phyloP scores from a whole-genome alignment of 2,329 filamentous ascomycete species.

The Gremmenia infestans region DNA sequence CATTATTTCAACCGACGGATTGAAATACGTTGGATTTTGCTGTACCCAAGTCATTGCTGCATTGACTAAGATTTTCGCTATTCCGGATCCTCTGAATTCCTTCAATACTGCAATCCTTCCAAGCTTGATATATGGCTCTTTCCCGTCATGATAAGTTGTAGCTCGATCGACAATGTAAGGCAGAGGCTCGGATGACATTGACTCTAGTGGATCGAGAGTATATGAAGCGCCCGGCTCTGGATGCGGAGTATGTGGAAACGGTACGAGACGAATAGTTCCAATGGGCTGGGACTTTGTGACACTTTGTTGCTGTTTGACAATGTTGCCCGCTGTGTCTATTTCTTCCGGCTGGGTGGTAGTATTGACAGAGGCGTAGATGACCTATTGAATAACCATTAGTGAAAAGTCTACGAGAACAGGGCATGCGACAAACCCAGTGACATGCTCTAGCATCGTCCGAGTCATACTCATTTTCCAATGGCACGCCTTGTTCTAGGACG shows the following conservation, averaged over 20 bases:
- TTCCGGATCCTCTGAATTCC: conserved; percentile 46
- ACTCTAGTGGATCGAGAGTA: conserved; percentile 18
- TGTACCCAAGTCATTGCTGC: conserved; percentile 63
- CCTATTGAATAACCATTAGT: conserved; percentile 10
- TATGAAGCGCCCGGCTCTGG: conserved; percentile 41
- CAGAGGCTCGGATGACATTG: conserved; percentile 7
- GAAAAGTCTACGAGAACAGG: neutral
- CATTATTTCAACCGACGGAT: conserved; percentile 37
- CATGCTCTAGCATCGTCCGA: conserved; percentile 71
- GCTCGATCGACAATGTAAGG: conserved; percentile 23
- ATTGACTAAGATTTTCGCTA: conserved; percentile 62
- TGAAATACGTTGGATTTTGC: conserved; percentile 52
- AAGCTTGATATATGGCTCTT: conserved; percentile 77
- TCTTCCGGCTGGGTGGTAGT: conserved; percentile 39
- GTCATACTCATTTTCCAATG: conserved; percentile 70
- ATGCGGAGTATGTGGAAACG: conserved; percentile 51
- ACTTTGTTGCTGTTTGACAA: conserved; percentile 40
- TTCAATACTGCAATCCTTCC: conserved; percentile 69
- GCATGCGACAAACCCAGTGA: conserved; percentile 62
- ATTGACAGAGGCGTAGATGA: conserved; percentile 63
- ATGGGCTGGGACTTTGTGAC: conserved; percentile 33
- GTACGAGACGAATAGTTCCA: conserved; percentile 50
- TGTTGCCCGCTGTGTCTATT: conserved; percentile 39
- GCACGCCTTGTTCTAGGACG: conserved; percentile 53
- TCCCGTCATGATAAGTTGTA: conserved; percentile 51